These are phyloP conservation scores for Raphanus sativus DNA, from an alignment of 345 rosid species.

Conservation along the genomic window DNA sequence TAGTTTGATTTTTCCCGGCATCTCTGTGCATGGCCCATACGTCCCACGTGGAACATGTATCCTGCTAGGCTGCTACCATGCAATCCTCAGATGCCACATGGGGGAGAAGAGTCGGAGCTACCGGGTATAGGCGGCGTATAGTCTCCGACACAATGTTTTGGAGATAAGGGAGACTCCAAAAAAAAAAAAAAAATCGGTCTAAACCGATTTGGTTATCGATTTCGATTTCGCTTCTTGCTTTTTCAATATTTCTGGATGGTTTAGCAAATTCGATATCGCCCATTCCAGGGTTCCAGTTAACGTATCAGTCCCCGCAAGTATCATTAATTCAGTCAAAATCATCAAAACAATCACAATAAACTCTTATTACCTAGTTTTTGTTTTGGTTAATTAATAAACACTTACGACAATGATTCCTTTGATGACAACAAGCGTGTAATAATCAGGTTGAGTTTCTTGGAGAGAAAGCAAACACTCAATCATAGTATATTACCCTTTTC, in stretches of 20 bases:
- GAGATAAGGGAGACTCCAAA: background rate
- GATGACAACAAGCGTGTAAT: background rate
- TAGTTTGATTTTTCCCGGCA: constrained; percentile 38
- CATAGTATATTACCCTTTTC: background rate
- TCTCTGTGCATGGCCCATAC: constrained; percentile 51
- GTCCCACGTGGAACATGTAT: constrained; percentile 41
- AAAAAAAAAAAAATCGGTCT: too few species aligned
- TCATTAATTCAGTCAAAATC: background rate
- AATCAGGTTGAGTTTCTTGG: background rate
- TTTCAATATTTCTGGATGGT: constrained; percentile 40
- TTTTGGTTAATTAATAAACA: too few species aligned
- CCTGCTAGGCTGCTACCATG: constrained; percentile 39
- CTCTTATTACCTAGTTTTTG: background rate
- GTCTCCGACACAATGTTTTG: background rate
- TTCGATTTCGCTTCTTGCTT: background rate
- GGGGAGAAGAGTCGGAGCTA: constrained; percentile 39
- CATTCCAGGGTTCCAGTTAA: constrained; percentile 49
- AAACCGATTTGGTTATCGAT: background rate
- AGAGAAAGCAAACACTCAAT: background rate
- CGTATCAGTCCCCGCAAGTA: background rate
- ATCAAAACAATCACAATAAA: background rate
- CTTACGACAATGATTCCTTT: background rate
- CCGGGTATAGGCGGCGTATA: background rate
- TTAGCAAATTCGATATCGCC: constrained; percentile 39
- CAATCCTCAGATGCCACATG: constrained; percentile 45